Conservation (phyloP, 768 basidiomycete genomes). For the Naganishia vishniacii region DNA sequence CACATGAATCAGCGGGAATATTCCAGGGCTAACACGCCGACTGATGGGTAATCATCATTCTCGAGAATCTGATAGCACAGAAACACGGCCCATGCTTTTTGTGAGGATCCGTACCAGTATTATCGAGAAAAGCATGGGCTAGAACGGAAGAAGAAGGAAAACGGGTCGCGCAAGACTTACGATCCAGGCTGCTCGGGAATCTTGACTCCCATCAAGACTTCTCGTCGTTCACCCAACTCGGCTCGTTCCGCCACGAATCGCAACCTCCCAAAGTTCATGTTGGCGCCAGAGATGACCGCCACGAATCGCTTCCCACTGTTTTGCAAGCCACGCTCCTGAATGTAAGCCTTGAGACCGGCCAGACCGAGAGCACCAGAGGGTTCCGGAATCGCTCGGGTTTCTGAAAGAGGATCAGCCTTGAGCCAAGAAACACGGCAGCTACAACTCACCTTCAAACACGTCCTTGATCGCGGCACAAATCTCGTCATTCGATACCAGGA, state of each 20-base stretch:
- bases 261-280: conserved; percentile 97
- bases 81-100: conserved; percentile 7
- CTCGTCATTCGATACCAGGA: conserved; percentile 87
- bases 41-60: conserved; percentile 2
- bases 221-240: conserved; percentile 89
- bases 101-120: conserved; percentile 2
- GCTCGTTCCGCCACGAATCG: conserved; percentile 99
- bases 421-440: conserved; percentile 8
- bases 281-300: conserved; percentile 87
- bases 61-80: conserved; percentile 7
- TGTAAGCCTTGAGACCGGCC: conserved; percentile 84
- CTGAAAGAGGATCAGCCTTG: conserved; percentile 50
- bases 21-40: not conserved
- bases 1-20: conserved; percentile 8
- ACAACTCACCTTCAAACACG: conserved; percentile 78
- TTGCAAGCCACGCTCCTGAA: conserved; percentile 70
- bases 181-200: conserved; percentile 89
- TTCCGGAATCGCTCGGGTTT: conserved; percentile 92
- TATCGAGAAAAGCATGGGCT: conserved; percentile 10
- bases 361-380: conserved; percentile 90
- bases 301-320: conserved; percentile 84
- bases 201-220: conserved; percentile 87
- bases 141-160: not conserved
- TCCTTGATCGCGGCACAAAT: conserved; percentile 99
- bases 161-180: conserved; percentile 51